These are phyloP conservation scores for Penicillium nordicum DNA, from an alignment of 2,329 filamentous ascomycete species.

Conservation along the genomic window DNA sequence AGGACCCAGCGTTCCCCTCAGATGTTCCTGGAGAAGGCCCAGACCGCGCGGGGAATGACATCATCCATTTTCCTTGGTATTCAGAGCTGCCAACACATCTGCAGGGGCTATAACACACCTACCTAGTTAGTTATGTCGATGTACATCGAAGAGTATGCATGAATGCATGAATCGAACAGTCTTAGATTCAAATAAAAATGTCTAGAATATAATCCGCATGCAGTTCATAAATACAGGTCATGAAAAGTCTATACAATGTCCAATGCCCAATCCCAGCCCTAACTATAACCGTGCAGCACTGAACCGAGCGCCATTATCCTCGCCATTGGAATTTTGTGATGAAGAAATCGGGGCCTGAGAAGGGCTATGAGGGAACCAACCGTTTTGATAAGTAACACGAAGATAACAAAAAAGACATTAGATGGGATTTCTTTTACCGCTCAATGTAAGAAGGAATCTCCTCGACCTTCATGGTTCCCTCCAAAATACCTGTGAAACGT, in stretches of 20 bases:
- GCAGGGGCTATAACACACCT: not conserved
- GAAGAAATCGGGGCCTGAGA: slow-evolving; percentile 17
- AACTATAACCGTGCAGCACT: slow-evolving; percentile 21
- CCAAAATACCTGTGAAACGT: slow-evolving; percentile 60
- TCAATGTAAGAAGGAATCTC: slow-evolving; percentile 72
- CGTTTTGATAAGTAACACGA: slow-evolving; percentile 22
- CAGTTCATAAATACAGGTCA: slow-evolving; percentile 20
- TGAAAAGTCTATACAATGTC: slow-evolving; percentile 21
- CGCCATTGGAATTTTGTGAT: slow-evolving; percentile 11
- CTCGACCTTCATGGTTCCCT: slow-evolving; percentile 71
- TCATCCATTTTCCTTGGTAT: slow-evolving; percentile 8
- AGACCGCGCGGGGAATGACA: slow-evolving; percentile 10
- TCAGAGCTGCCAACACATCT: not conserved
- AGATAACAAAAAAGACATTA: slow-evolving; percentile 3
- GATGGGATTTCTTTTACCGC: slow-evolving; percentile 35
- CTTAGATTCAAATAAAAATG: not conserved
- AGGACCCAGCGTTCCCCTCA: slow-evolving; percentile 9
- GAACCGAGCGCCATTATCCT: slow-evolving; percentile 16
- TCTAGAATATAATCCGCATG: slow-evolving; percentile 2
- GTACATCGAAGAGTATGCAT: not conserved
- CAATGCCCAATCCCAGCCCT: slow-evolving; percentile 4
- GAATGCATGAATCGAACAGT: not conserved
- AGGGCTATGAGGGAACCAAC: slow-evolving; percentile 17
- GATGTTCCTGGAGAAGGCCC: slow-evolving; percentile 11
- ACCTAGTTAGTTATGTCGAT: not conserved